phyloP scores from a whole-genome alignment of 176 grass and related monocot species.

The Themeda triandra region DNA sequence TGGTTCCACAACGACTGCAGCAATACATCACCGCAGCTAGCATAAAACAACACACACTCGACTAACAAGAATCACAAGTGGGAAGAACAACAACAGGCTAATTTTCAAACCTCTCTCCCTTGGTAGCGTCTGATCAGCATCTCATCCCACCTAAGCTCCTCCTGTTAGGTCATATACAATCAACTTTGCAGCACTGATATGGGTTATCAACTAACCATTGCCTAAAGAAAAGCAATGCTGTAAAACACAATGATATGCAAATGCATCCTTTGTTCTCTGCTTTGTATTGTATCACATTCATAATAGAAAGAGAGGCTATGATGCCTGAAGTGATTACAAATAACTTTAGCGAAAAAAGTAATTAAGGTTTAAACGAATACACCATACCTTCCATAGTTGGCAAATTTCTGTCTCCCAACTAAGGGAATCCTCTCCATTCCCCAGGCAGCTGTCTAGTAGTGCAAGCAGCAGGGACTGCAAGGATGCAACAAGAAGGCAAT shows the following conservation, averaged over 20 bases:
- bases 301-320: constrained; percentile 11
- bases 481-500: background rate
- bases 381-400: constrained; percentile 53
- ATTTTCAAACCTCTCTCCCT: constrained; percentile 71
- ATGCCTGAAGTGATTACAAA: background rate
- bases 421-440: constrained; percentile 29
- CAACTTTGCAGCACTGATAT: constrained; percentile 10
- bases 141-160: constrained; percentile 75
- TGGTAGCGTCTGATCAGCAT: constrained; percentile 70
- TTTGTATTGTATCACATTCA: background rate
- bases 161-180: constrained; percentile 42
- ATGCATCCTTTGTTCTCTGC: background rate
- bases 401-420: constrained; percentile 35
- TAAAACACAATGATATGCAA: background rate
- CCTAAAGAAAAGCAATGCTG: constrained; percentile 9
- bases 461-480: constrained; percentile 64
- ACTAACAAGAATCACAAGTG: background rate
- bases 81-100: background rate
- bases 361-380: constrained; percentile 2
- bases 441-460: constrained; percentile 26
- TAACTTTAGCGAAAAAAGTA: background rate
- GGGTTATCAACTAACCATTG: background rate
- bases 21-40: background rate
- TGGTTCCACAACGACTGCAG: constrained; percentile 81
- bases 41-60: background rate